phyloP scores from a whole-genome alignment of 768 basidiomycete species.

The Mycena pura region DNA sequence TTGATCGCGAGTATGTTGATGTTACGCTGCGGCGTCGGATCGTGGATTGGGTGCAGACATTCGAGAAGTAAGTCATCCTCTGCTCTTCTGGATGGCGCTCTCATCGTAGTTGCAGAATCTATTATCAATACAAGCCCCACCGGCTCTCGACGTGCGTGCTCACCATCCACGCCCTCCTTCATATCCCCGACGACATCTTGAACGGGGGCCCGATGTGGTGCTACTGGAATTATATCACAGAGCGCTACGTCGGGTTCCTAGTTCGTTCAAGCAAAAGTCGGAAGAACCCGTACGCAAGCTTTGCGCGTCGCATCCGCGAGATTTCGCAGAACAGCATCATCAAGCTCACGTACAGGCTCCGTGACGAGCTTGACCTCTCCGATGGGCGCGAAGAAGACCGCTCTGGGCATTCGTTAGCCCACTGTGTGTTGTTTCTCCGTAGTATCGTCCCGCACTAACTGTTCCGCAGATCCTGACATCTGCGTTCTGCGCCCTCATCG shows the following conservation, averaged over 20 bases:
- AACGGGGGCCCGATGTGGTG: no score
- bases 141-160: background rate
- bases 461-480: background rate
- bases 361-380: background rate
- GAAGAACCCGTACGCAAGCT: constrained; percentile 1
- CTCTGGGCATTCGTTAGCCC: background rate
- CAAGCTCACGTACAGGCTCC: constrained; percentile 3
- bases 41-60: background rate
- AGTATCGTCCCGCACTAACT: background rate
- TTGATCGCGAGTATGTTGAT: constrained; percentile 2
- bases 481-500: background rate
- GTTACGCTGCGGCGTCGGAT: background rate
- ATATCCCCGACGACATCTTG: no score
- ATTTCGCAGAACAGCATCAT: background rate
- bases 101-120: background rate
- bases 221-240: no score
- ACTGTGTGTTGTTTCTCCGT: background rate
- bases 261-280: constrained; percentile 3
- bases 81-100: background rate
- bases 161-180: background rate
- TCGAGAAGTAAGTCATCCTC: background rate
- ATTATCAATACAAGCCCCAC: background rate
- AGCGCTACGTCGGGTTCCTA: background rate
- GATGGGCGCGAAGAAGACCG: background rate
- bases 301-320: constrained; percentile 7